Percentiles rank a stretch among this genome's conserved stretches.
Evolutionary conservation across 2,329 filamentous ascomycete species (phyloP).

Genomic region (Knufia petricola): DNA sequence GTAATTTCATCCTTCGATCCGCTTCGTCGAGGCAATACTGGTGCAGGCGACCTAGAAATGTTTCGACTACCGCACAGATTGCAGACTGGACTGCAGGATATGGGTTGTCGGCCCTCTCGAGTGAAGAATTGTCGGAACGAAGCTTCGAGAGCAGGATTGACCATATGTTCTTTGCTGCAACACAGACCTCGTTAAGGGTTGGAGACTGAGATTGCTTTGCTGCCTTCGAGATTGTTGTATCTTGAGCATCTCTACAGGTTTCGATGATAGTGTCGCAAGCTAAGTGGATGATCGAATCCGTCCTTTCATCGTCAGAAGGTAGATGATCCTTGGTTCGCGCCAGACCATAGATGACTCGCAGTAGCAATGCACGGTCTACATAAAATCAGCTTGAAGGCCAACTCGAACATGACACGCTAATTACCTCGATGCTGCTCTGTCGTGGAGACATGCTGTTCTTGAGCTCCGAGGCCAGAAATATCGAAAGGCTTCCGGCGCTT

Average conservation of each 20-base stretch:
- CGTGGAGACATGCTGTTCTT: not conserved
- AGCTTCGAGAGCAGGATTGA: not conserved
- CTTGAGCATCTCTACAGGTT: not conserved
- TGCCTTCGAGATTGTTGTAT: not conserved
- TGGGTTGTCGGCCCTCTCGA: not conserved
- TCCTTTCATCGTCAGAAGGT: not conserved
- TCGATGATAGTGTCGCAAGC: not conserved
- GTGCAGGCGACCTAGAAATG: constrained; percentile 15
- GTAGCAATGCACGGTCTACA: not conserved
- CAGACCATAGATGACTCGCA: constrained; percentile 3
- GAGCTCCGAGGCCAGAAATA: not conserved
- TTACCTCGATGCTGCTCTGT: not conserved
- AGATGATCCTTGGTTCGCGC: not conserved
- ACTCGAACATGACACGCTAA: not conserved
- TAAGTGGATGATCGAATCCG: not conserved
- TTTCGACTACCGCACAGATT: constrained; percentile 13
- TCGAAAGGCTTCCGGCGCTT: not conserved
- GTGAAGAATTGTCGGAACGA: too few relatives aligned
- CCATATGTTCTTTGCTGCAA: not conserved
- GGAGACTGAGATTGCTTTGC: not conserved
- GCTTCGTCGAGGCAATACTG: constrained; percentile 16
- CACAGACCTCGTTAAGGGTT: not conserved
- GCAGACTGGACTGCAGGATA: not conserved
- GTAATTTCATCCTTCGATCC: constrained; percentile 6
- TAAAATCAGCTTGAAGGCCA: not conserved